Base-by-base conservation (phyloP, 345 rosid species). In the Anastatica hierochuntica region DNA sequence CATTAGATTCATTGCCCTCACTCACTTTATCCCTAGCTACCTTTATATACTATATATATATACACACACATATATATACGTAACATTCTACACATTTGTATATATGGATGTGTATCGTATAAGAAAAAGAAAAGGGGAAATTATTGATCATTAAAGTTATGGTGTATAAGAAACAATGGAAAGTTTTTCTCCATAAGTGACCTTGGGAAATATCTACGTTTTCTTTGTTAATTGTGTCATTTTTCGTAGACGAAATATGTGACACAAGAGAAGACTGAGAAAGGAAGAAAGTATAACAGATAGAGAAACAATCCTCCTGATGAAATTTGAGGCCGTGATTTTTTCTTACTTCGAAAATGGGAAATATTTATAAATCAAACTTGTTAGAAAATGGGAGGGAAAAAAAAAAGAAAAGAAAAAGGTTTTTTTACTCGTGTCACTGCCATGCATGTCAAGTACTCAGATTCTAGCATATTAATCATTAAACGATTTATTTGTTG, bases 71-170 rank as follows among this genome's bases (percentile, higher is more conserved):
- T 46, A 30, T 15, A 15, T 1, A 49, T 19, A 21, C 23, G 46
- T 27, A 40, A 23, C 51, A 34, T 40, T 21, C 5, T 7, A 40
- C 3, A 24, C 27, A 24, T 4, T 24, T 43, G 58, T 49, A 19
- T 56, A 48, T 20, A 49, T 11, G 58, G 63, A 56, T 49, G 57
- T 56, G 58, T 42, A 64, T 57, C 24, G 53, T 49, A 49, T n/a
- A 49, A 58, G 43, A 49, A 56, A 65, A 49, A 37, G 6, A 50
- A 57, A 57, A 43, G 39, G 36, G 1, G 18, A 18, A 46, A 57
- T 57, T 65, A 65, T 49, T 65, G 58, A 57, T 56, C 19, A 42
- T 42, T 56, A 65, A 65, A 65, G 70, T 46, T 65, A 49, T 65
- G 70, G 64, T 50, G 70, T 36, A 57, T 49, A 65, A 35, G 52